Conservation (phyloP, 495 filamentous ascomycete species). For the Lophiostoma macrostomum region DNA sequence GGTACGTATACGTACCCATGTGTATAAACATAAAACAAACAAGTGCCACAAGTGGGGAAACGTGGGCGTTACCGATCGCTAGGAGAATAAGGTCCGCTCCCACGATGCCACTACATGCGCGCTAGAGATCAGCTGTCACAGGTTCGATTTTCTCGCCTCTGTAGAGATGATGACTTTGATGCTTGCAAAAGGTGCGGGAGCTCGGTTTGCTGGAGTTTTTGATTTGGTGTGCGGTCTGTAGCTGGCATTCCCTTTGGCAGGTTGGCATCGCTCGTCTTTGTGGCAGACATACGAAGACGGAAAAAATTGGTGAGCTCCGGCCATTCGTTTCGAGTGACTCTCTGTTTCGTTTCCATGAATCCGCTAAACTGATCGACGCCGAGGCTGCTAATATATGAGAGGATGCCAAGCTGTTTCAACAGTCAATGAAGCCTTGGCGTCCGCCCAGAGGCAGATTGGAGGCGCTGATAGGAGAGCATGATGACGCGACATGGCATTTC, state of each 20-base stretch:
- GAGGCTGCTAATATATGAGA: conserved; percentile 1
- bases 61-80: too few relatives aligned
- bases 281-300: too few relatives aligned
- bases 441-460: not conserved
- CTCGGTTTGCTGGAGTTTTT: too few relatives aligned
- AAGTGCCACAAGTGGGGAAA: conserved; percentile 1
- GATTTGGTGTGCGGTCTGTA: too few relatives aligned
- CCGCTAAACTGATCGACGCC: conserved; percentile 1
- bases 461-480: not conserved
- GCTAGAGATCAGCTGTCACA: not conserved
- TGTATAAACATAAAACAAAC: conserved; percentile 11
- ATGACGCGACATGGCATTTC: not conserved
- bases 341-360: conserved; percentile 2
- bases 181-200: too few relatives aligned
- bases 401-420: not conserved
- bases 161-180: too few relatives aligned
- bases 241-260: too few relatives aligned
- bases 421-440: not conserved
- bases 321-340: conserved; percentile 1
- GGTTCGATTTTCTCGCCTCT: too few relatives aligned
- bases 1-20: conserved; percentile 9
- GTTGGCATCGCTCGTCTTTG: too few relatives aligned
- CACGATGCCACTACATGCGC: not conserved
- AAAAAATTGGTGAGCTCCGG: too few relatives aligned
- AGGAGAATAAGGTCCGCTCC: not conserved